Evolutionary conservation across 1,139 yeast species (phyloP).

Genomic region (Zygoascus sp.): DNA sequence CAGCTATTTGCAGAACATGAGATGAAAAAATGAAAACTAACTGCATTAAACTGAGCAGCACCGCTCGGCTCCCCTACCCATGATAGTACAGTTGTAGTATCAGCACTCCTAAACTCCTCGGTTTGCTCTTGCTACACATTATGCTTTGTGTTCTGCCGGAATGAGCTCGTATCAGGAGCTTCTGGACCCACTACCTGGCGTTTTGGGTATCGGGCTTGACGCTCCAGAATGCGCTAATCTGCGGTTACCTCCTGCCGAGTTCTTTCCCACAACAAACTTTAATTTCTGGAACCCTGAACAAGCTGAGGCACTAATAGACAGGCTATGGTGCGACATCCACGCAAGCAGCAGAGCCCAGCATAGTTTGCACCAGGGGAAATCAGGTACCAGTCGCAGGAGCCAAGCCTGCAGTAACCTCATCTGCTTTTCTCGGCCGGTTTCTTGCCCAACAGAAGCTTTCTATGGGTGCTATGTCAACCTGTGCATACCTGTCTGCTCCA

Average conservation of each 20-base stretch:
- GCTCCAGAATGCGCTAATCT: neutral
- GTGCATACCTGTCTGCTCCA: neutral
- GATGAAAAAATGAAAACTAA: too few species aligned
- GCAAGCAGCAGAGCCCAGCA: neutral
- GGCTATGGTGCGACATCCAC: neutral
- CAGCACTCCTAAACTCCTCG: too few species aligned
- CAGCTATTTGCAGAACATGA: too few species aligned
- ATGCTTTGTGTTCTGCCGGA: too few species aligned
- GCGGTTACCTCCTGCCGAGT: conserved; percentile 1
- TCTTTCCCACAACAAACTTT: conserved; percentile 9
- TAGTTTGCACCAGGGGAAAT: neutral
- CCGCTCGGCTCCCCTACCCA: too few species aligned
- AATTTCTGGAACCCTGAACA: conserved; percentile 8
- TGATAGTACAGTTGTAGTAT: too few species aligned
- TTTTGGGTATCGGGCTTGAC: neutral
- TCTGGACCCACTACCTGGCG: neutral
- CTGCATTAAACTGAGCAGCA: too few species aligned
- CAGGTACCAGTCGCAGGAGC: neutral
- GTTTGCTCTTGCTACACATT: too few species aligned
- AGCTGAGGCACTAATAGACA: conserved; percentile 3
- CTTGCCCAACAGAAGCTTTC: conserved; percentile 6
- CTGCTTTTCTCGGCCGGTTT: conserved; percentile 4
- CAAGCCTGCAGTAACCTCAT: neutral
- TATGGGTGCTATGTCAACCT: conserved; percentile 13
- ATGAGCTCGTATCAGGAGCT: neutral